Evolutionary conservation across 1,284 basidiomycete species (phyloP), one percentile per base, ranked within the genome.

Genomic region (Psilocybe mexicana): DNA sequence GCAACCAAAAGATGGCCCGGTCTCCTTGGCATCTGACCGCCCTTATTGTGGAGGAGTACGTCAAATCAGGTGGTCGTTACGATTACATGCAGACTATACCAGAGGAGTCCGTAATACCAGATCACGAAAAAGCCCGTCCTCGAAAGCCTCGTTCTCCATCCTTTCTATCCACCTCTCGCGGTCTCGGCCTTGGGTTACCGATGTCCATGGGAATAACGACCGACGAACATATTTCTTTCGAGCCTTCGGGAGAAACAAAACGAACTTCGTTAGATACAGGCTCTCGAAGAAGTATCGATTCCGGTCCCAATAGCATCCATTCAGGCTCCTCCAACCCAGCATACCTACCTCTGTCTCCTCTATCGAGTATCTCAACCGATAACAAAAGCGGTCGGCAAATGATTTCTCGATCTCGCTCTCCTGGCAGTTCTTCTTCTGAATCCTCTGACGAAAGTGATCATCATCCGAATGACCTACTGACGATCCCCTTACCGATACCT

Each of bases 21-120:
- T 74, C 79, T 40, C 79, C 79, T 8, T 86, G 87, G 85, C 77
- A 85, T 67, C 65, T 90, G 43, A 83, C 88, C 12, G 88, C 89
- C 1, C 72, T 86, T 50, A 81, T 88, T 10, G 76, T 86, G 60
- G 86, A 89, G 68, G 84, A 88, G 65, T 88, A 82, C 63, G 60
- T 78, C n/a, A 76, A 74, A 58, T 69, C 74, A 1, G 75, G 74
- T 40, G 67, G 69, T 10, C 69, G 68, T 30, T 74, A 68, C 42
- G 74, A 75, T 59, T 52, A 50, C 47, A 81, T 80, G 78, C 74
- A 74, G 55, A 78, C 74, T 7, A 79, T 80, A 47, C 78, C 76
- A 43, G 80, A 80, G 67, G 72, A 75, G 66, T 73, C 68, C 36
- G 66, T 70, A 1, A 59, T 74, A 2, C 61, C 2, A 44, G 58